phyloP scores from a whole-genome alignment of 1,284 basidiomycete genomes.

The Hemileia vastatrix region DNA sequence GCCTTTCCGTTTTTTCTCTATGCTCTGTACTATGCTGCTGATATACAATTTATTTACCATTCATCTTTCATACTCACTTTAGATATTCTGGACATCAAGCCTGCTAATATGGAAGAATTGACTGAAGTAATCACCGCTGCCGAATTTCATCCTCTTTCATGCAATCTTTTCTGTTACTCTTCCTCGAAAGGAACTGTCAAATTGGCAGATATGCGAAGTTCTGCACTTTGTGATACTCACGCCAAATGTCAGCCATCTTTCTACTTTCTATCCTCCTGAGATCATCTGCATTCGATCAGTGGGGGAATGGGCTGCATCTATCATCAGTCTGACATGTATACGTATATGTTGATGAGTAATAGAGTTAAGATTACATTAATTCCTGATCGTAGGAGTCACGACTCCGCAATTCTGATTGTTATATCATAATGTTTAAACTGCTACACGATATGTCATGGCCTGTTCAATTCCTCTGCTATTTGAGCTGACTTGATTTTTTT shows the following conservation, averaged over 20 bases:
- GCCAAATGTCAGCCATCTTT: constrained; percentile 69
- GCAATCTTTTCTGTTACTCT: constrained; percentile 99
- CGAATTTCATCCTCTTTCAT: constrained; percentile 94
- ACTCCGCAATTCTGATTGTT: no score
- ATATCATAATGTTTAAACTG: no score
- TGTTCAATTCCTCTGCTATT: no score
- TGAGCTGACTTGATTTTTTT: constrained; percentile 26
- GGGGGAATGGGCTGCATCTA: no score
- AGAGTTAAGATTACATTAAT: no score
- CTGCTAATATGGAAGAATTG: constrained; percentile 98
- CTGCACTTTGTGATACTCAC: constrained; percentile 89
- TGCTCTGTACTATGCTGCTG: background rate
- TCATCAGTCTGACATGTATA: no score
- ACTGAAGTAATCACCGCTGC: constrained; percentile 99
- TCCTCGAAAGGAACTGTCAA: constrained; percentile 99
- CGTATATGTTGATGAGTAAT: no score
- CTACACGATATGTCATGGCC: no score
- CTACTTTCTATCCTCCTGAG: background rate
- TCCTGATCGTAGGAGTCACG: no score
- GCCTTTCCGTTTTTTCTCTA: background rate
- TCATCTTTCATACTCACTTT: constrained; percentile 6
- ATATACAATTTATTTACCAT: background rate
- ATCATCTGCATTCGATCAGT: background rate
- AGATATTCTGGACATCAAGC: constrained; percentile 99
- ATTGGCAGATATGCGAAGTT: constrained; percentile 99